Evolutionary conservation across 441 rosid genomes (phyloP).

Genomic region (Brassica balearica): DNA sequence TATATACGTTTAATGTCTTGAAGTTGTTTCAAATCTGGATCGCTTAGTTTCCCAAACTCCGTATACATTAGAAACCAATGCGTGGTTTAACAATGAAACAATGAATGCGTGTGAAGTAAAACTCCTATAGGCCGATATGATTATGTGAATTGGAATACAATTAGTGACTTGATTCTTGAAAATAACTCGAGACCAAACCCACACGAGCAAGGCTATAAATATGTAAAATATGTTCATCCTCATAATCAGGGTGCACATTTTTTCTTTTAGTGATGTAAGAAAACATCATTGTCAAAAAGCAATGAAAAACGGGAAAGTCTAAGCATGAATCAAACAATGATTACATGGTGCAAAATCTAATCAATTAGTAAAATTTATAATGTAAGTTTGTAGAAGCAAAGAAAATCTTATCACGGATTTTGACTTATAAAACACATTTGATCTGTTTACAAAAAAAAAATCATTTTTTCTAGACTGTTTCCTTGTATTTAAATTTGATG

Average conservation of each 20-base stretch:
- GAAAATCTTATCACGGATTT: neutral
- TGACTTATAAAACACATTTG: neutral
- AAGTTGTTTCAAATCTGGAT: no score
- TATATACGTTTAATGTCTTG: no score
- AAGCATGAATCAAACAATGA: slow-evolving; percentile 34
- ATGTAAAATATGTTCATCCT: slow-evolving; percentile 7
- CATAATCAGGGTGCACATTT: slow-evolving; percentile 33
- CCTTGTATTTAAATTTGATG: neutral
- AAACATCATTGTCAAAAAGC: slow-evolving; percentile 34
- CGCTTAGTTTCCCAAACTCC: no score
- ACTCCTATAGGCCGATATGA: slow-evolving; percentile 19
- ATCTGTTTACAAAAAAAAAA: neutral
- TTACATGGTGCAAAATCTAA: slow-evolving; percentile 10
- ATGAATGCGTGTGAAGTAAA: slow-evolving; percentile 29
- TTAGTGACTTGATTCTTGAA: slow-evolving; percentile 33
- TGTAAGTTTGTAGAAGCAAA: neutral
- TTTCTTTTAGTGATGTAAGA: slow-evolving; percentile 38
- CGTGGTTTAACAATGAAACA: no score
- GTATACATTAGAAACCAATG: no score
- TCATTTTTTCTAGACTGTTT: neutral
- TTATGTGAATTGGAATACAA: slow-evolving; percentile 35
- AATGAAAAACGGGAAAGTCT: slow-evolving; percentile 10
- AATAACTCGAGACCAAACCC: slow-evolving; percentile 46
- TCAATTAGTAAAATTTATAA: neutral
- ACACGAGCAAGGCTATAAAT: slow-evolving; percentile 25